These are phyloP conservation scores for Dendrobium huoshanense DNA, from an alignment of 106 monocot genomes.

Conservation along the genomic window DNA sequence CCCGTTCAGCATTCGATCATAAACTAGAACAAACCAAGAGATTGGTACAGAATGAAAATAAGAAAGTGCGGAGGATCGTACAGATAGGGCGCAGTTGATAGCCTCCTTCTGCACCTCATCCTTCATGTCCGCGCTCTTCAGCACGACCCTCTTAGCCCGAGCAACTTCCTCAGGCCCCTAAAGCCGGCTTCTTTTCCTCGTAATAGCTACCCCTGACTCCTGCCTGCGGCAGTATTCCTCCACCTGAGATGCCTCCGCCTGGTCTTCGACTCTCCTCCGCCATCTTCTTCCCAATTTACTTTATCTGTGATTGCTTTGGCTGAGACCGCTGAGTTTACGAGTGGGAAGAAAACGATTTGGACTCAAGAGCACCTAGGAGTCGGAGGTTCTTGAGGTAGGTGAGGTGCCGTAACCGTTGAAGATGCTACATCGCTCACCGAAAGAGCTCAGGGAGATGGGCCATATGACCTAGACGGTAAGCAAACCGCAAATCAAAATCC, in stretches of 20 bases:
- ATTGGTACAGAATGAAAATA: background rate
- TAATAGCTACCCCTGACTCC: slow-evolving; percentile 32
- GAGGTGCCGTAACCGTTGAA: background rate
- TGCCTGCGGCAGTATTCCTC: slow-evolving; percentile 5
- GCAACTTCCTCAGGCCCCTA: slow-evolving; percentile 7
- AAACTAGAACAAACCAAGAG: background rate
- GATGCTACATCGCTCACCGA: background rate
- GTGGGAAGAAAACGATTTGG: background rate
- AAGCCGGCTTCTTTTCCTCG: slow-evolving; percentile 8
- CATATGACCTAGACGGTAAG: background rate
- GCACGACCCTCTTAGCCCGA: slow-evolving; percentile 33
- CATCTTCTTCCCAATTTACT: slow-evolving; percentile 13
- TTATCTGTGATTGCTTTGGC: too few species aligned
- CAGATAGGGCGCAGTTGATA: slow-evolving; percentile 70
- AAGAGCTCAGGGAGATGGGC: background rate
- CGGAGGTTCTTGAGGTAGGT: too few species aligned
- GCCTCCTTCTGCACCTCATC: slow-evolving; percentile 88
- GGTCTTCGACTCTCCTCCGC: slow-evolving; percentile 23
- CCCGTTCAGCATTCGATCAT: slow-evolving; percentile 2
- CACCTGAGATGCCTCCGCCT: slow-evolving; percentile 2
- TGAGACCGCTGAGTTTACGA: background rate
- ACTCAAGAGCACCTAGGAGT: background rate
- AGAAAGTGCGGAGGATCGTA: slow-evolving; percentile 9
- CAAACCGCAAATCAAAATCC: background rate
- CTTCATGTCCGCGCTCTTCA: slow-evolving; percentile 99